These are phyloP conservation scores for Acorus calamus DNA, from an alignment of 106 monocot genomes.

Conservation along the genomic window DNA sequence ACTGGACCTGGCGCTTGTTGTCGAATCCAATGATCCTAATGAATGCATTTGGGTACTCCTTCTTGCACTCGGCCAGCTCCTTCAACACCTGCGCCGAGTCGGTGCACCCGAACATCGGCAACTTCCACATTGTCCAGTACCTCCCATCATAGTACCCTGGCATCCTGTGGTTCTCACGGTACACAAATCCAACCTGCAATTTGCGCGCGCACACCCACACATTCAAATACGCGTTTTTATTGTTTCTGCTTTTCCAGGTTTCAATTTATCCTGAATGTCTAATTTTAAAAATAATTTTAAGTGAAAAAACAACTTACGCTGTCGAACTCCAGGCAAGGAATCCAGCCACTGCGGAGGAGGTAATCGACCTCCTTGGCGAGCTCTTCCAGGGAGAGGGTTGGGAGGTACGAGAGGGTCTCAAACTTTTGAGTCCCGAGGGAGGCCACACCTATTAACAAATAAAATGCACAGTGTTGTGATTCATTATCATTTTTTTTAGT, in stretches of 20 bases:
- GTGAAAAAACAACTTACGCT: no score
- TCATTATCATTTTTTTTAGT: no score
- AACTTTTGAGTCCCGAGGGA: conserved; percentile 17
- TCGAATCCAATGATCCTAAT: conserved; percentile 29
- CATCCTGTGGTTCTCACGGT: conserved; percentile 7
- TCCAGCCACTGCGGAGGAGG: not conserved
- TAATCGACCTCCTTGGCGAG: conserved; percentile 19
- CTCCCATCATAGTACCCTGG: conserved; percentile 31
- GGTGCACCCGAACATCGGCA: conserved; percentile 33
- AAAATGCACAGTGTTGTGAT: no score
- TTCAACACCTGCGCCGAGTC: conserved; percentile 20
- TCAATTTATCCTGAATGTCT: not conserved
- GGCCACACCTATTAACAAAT: conserved; percentile 14
- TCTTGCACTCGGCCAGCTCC: conserved; percentile 23
- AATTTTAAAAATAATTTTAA: no score
- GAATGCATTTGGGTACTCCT: conserved; percentile 27
- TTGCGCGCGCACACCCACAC: not conserved
- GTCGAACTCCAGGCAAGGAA: conserved; percentile 22
- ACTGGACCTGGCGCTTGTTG: conserved; percentile 28
- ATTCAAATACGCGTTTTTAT: no score
- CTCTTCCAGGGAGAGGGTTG: conserved; percentile 1
- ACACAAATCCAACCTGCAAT: conserved; percentile 19
- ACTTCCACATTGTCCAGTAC: conserved; percentile 38
- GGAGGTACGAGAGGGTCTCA: conserved; percentile 32
- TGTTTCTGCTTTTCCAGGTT: no score